Evolutionary conservation across 441 rosid species (phyloP).

Genomic region (Viola pubescens): DNA sequence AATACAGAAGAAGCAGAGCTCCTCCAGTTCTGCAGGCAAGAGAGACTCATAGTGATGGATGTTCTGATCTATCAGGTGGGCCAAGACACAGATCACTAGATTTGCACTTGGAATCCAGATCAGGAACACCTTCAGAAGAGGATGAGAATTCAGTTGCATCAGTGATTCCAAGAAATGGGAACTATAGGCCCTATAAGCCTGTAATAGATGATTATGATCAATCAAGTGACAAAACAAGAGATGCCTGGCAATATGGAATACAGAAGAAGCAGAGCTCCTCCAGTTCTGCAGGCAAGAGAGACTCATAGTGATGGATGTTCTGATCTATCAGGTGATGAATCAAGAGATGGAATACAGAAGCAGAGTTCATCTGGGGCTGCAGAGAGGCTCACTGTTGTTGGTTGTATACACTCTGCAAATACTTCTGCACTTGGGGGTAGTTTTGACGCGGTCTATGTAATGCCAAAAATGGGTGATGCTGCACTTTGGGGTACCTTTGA

Average conservation of each 20-base stretch:
- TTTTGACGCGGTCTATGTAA: not conserved
- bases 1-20: slow-evolving; percentile 50
- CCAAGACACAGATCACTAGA: slow-evolving; percentile 62
- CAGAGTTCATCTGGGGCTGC: slow-evolving; percentile 5
- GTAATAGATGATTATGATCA: slow-evolving; percentile 52
- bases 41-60: slow-evolving; percentile 41
- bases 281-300: slow-evolving; percentile 53
- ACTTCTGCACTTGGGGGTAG: not conserved
- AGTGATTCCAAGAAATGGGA: slow-evolving; percentile 48
- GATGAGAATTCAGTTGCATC: slow-evolving; percentile 48
- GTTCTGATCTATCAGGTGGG: slow-evolving; percentile 15
- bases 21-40: slow-evolving; percentile 45
- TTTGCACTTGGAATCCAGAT: slow-evolving; percentile 51
- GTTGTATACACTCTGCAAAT: not conserved
- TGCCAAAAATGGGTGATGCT: slow-evolving; percentile 1
- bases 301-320: slow-evolving; percentile 29
- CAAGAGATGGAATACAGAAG: too few relatives aligned
- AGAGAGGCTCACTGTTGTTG: not conserved
- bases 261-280: slow-evolving; percentile 53
- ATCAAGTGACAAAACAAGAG: slow-evolving; percentile 53
- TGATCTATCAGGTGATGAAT: not conserved
- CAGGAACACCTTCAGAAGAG: slow-evolving; percentile 66
- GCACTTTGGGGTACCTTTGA: not conserved
- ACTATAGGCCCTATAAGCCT: slow-evolving; percentile 34
- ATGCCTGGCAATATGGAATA: slow-evolving; percentile 71